Evolutionary conservation across 805 yeast species (phyloP).

Genomic region (Yarrowia yakushimensis): DNA sequence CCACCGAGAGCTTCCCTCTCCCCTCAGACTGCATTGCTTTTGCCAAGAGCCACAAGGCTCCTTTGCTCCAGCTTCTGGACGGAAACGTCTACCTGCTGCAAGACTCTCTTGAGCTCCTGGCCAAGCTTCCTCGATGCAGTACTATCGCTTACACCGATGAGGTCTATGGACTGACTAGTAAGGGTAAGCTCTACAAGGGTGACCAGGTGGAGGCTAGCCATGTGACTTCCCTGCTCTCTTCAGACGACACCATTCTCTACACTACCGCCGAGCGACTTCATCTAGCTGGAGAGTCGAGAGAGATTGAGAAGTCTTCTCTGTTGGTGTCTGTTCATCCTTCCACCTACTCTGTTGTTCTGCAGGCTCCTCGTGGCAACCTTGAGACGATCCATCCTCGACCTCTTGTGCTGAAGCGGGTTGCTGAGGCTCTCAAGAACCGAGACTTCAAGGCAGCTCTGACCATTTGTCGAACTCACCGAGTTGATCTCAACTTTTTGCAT

Average conservation of each 20-base stretch:
- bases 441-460: constrained; percentile 71
- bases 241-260: constrained; percentile 68
- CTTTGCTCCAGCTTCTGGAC: constrained; percentile 4
- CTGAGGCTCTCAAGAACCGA: constrained; percentile 57
- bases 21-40: constrained; percentile 13
- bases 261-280: constrained; percentile 88
- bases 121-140: constrained; percentile 65
- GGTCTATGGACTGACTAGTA: constrained; percentile 70
- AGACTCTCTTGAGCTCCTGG: constrained; percentile 32
- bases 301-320: constrained; percentile 88
- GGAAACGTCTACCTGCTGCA: not conserved
- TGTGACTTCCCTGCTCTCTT: constrained; percentile 73
- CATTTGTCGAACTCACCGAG: constrained; percentile 85
- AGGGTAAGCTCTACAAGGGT: constrained; percentile 71
- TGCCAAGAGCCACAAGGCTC: constrained; percentile 10
- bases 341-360: constrained; percentile 74
- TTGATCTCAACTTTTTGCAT: constrained; percentile 82
- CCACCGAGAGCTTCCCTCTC: not conserved
- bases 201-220: constrained; percentile 59
- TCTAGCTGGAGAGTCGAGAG: constrained; percentile 80
- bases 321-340: constrained; percentile 79
- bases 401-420: constrained; percentile 80
- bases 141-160: constrained; percentile 39
- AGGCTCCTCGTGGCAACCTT: constrained; percentile 93
- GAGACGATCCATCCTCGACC: constrained; percentile 93